Base-by-base conservation (phyloP, 192 early-diverging fungal species). In the Backusella morwellensis region DNA sequence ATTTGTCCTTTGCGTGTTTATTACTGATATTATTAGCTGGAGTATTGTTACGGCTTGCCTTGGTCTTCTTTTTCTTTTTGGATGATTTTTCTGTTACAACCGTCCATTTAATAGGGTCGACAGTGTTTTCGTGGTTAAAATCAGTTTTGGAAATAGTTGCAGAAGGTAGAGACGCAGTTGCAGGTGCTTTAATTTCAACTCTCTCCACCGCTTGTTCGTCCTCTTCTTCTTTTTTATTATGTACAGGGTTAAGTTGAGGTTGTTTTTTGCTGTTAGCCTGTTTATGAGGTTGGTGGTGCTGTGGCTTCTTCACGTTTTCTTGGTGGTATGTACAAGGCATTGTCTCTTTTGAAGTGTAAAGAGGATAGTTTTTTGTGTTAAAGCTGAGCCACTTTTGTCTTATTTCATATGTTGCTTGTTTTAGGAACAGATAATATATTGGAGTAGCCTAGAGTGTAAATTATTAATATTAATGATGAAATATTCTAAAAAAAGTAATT, bases 1-100 rank as follows among this genome's bases (percentile, higher is more conserved):
- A 11, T 70, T 70, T 70, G 19, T 23, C 36, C 36, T 70, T 36
- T 23, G 19, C 14, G 4, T 68, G 35, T 6, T 6, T 68, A 6
- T 32, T 12, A n/a, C 0, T 68, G 19, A 4, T 19, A 14, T 9
- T 26, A 68, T 7, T 29, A 26, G 7, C 8, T 63, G 29, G 56
- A 19, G n/a, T 50, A 50, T 12, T 63, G 26, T 63, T 63, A 63
- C 23, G 23, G 14, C 29, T 63, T 63, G 21, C 1, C 67, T 35
- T 38, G 38, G 68, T 38, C 19, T 17, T 21, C 4, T 35, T 36
- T 23, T 70, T 70, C n/a, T 70, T 70, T n/a, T 70, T 70, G 26
- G 56, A 63, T 23, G 56, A 12, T 70, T 70, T 70, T 35, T 70
- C 68, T 35, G 68, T 41, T 23, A 70, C 68, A 26, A 70, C 36